Evolutionary conservation across 371 early-diverging fungal genomes (phyloP).

Genomic region (Lichtheimia ramosa): DNA sequence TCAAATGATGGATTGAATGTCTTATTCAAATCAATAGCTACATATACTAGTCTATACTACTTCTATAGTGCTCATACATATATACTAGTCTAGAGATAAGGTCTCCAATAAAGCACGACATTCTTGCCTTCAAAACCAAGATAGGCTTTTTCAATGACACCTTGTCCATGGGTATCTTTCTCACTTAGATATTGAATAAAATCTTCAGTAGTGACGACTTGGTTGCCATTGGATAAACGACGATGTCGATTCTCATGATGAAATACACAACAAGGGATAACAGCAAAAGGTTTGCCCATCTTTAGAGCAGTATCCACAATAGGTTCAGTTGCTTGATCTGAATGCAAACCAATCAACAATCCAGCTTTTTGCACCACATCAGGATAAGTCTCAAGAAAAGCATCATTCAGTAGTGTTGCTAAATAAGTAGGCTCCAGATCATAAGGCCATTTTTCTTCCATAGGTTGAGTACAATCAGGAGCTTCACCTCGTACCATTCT

Average conservation of each 20-base stretch:
- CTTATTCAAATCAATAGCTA: too few relatives aligned
- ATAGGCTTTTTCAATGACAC: constrained; percentile 44
- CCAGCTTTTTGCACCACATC: constrained; percentile 27
- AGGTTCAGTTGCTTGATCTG: constrained; percentile 63
- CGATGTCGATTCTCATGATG: constrained; percentile 49
- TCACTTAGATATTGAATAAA: constrained; percentile 54
- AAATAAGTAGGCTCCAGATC: constrained; percentile 33
- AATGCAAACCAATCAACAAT: constrained; percentile 55
- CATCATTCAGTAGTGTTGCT: constrained; percentile 40
- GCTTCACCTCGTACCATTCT: constrained; percentile 19
- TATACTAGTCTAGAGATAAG: too few relatives aligned
- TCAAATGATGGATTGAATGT: too few relatives aligned
- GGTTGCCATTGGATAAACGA: constrained; percentile 30
- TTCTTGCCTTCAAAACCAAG: constrained; percentile 63
- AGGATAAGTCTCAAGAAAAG: constrained; percentile 32
- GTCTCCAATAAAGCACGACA: constrained; percentile 43
- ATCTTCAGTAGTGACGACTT: constrained; percentile 52
- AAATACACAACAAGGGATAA: constrained; percentile 66
- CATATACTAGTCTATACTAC: too few relatives aligned
- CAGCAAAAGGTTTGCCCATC: constrained; percentile 52
- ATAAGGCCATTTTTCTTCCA: constrained; percentile 29
- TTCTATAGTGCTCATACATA: too few relatives aligned
- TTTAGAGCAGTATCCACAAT: constrained; percentile 55
- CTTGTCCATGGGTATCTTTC: constrained; percentile 24
- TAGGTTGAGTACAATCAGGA: constrained; percentile 13